phyloP scores from a whole-genome alignment of 495 filamentous ascomycete species.

The Saxispiralis lemnorum region DNA sequence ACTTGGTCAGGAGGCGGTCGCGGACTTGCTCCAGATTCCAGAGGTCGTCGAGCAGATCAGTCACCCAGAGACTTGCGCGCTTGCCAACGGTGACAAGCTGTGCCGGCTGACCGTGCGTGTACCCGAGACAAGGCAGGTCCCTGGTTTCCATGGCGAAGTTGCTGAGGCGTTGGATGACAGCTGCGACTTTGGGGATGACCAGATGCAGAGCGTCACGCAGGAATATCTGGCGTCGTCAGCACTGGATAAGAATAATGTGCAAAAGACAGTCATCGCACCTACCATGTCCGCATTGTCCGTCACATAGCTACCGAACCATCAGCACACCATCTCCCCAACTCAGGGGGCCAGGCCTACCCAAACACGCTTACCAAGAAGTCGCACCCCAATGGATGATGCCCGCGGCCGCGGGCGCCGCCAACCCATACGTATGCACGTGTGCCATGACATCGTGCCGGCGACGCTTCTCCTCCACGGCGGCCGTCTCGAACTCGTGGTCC shows the following conservation, averaged over 20 bases:
- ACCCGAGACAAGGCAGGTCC: constrained; percentile 47
- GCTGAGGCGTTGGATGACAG: constrained; percentile 62
- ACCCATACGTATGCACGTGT: constrained; percentile 57
- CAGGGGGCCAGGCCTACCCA: background rate
- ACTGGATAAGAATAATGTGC: background rate
- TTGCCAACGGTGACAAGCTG: constrained; percentile 76
- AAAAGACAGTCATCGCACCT: background rate
- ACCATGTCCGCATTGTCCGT: constrained; percentile 74
- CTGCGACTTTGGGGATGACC: constrained; percentile 70
- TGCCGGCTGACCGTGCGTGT: constrained; percentile 64
- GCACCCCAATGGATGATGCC: constrained; percentile 76
- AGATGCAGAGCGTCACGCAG: constrained; percentile 56
- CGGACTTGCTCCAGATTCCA: constrained; percentile 60
- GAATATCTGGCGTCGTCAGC: constrained; percentile 37
- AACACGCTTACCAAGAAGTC: constrained; percentile 26
- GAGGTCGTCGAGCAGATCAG: constrained; percentile 78
- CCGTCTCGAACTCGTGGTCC: constrained; percentile 63
- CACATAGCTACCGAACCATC: constrained; percentile 11
- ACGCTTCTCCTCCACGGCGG: constrained; percentile 62
- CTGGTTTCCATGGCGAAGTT: constrained; percentile 65
- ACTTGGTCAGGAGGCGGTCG: constrained; percentile 43
- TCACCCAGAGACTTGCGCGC: constrained; percentile 64
- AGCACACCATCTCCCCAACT: background rate
- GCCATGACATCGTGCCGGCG: constrained; percentile 42
- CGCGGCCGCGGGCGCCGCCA: constrained; percentile 60